Conservation (phyloP, 164 flowering plant genomes). For the Aristolochia contorta region DNA sequence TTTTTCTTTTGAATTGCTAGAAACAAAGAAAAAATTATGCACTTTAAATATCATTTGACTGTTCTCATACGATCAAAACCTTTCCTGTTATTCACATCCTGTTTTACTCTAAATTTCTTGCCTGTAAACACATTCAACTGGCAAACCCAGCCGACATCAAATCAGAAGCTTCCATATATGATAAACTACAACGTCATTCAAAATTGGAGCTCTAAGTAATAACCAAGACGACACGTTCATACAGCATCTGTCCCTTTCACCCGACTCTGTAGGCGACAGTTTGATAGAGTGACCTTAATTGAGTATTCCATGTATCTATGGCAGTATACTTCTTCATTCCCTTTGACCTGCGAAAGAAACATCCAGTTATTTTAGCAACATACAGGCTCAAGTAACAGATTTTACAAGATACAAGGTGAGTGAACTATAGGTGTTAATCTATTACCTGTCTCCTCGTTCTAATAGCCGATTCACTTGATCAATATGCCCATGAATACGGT, state of each 20-base stretch:
- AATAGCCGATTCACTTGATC: constrained; percentile 82
- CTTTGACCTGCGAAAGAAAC: constrained; percentile 54
- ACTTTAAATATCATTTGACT: not conserved
- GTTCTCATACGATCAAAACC: not conserved
- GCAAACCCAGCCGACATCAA: not conserved
- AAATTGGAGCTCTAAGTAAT: not conserved
- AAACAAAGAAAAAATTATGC: too few relatives aligned
- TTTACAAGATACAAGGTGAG: not conserved
- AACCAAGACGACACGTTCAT: not conserved
- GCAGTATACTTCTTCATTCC: constrained; percentile 89
- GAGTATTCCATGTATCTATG: constrained; percentile 97
- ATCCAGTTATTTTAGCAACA: not conserved
- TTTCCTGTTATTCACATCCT: constrained; percentile 10
- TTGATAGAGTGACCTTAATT: constrained; percentile 70
- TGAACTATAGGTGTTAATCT: not conserved
- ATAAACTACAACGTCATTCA: not conserved
- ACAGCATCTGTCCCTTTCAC: constrained; percentile 14
- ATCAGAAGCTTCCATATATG: not conserved
- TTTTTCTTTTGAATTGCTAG: too few relatives aligned
- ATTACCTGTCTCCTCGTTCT: constrained; percentile 75
- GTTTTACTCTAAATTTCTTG: not conserved
- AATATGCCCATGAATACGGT: constrained; percentile 74
- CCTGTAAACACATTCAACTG: not conserved
- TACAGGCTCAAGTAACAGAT: not conserved
- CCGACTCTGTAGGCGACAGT: constrained; percentile 63